Evolutionary conservation across 805 yeast species (phyloP).

Genomic region (Candida bentonensis): DNA sequence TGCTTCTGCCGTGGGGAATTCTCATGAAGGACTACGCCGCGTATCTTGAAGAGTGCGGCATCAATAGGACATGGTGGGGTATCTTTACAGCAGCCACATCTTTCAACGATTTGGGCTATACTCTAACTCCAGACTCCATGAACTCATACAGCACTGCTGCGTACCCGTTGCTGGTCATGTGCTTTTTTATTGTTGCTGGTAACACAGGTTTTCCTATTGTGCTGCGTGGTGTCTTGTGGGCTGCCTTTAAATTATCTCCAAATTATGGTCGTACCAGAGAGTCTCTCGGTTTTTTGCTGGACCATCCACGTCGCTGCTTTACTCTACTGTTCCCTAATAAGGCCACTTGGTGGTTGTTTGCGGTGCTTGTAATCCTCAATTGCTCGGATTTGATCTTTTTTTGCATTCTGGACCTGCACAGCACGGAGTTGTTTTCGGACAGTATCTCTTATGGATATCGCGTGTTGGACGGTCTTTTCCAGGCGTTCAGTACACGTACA

Average conservation of each 20-base stretch:
- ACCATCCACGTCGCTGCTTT: conserved; percentile 95
- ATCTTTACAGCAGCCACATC: conserved; percentile 67
- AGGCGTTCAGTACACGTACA: conserved; percentile 85
- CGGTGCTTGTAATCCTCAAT: conserved; percentile 60
- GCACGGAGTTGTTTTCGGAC: conserved; percentile 10
- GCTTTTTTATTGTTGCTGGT: conserved; percentile 74
- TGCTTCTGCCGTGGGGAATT: conserved; percentile 33
- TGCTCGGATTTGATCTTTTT: conserved; percentile 68
- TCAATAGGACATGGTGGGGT: conserved; percentile 86
- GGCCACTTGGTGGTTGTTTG: conserved; percentile 90
- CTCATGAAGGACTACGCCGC: conserved; percentile 12
- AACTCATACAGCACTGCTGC: conserved; percentile 45
- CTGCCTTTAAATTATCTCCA: conserved; percentile 49
- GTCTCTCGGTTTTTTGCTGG: conserved; percentile 71
- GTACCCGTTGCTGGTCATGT: conserved; percentile 47
- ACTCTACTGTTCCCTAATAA: conserved; percentile 81
- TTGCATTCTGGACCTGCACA: conserved; percentile 57
- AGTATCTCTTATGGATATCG: conserved; percentile 35
- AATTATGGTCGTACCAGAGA: conserved; percentile 39
- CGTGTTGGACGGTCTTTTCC: conserved; percentile 72
- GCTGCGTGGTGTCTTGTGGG: conserved; percentile 72
- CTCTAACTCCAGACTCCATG: conserved; percentile 77
- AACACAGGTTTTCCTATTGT: conserved; percentile 90
- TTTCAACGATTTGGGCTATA: conserved; percentile 76
- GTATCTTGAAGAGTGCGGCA: conserved; percentile 37